Evolutionary conservation across 768 basidiomycete species (phyloP).

Genomic region (Amyloporia xantha): DNA sequence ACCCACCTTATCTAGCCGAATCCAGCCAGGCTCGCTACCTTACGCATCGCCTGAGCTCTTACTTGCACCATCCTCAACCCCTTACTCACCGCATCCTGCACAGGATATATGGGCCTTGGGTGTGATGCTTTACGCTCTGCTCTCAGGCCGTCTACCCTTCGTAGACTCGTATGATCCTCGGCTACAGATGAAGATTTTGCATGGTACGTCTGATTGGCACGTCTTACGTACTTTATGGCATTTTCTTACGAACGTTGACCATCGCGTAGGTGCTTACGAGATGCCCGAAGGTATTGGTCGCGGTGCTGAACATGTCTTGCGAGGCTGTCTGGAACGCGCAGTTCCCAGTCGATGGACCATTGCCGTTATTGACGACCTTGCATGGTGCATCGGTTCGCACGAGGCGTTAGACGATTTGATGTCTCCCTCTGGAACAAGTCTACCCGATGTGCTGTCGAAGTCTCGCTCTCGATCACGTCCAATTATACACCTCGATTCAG

Average conservation of each 20-base stretch:
- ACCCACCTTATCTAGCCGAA: conserved; percentile 29
- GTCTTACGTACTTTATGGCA: not conserved
- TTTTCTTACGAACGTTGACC: conserved; percentile 7
- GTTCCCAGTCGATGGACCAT: conserved; percentile 71
- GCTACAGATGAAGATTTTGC: conserved; percentile 85
- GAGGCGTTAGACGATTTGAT: conserved; percentile 34
- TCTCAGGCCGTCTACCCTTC: conserved; percentile 85
- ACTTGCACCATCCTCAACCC: conserved; percentile 39
- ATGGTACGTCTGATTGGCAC: conserved; percentile 41
- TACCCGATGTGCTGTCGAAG: conserved; percentile 18
- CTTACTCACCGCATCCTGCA: conserved; percentile 48
- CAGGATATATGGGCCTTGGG: conserved; percentile 98
- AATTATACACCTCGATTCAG: not conserved
- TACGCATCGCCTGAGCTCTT: conserved; percentile 87
- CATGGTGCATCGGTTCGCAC: conserved; percentile 76
- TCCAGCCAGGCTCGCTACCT: conserved; percentile 81
- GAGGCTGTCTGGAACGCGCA: conserved; percentile 72
- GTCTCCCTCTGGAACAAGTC: too few relatives aligned
- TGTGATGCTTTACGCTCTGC: conserved; percentile 77
- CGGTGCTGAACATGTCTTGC: conserved; percentile 61
- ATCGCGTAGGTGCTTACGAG: conserved; percentile 50
- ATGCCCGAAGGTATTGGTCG: conserved; percentile 50
- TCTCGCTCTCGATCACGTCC: conserved; percentile 1
- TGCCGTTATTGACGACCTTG: conserved; percentile 68
- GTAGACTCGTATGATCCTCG: conserved; percentile 86